A percentile compares a stretch with the other conserved stretches of the same genome.
These are phyloP conservation scores for Aspergillus ochraceus DNA, from an alignment of 2,329 filamentous ascomycete genomes.

Conservation along the genomic window DNA sequence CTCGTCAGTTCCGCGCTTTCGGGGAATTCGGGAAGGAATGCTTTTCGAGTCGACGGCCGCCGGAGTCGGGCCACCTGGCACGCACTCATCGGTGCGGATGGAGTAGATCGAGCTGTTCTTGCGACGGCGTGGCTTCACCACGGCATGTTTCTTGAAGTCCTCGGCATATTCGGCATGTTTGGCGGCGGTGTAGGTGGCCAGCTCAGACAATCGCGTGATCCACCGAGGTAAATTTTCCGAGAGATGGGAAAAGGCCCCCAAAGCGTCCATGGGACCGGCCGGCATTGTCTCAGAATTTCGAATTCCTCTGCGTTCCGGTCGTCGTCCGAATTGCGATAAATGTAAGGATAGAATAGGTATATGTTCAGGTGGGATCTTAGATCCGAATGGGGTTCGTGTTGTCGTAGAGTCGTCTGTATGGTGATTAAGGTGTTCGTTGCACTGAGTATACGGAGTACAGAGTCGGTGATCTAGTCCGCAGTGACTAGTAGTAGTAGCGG, in stretches of 20 bases:
- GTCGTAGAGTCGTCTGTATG: slow-evolving; percentile 13
- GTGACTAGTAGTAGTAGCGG: background rate
- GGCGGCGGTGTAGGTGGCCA: slow-evolving; percentile 40
- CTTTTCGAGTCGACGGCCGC: slow-evolving; percentile 9
- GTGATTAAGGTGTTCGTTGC: background rate
- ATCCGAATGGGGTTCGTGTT: slow-evolving; percentile 8
- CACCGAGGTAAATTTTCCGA: slow-evolving; percentile 47
- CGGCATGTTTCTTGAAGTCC: slow-evolving; percentile 40
- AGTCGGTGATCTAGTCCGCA: background rate
- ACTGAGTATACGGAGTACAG: background rate
- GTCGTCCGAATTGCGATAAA: background rate
- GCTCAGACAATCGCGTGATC: slow-evolving; percentile 43
- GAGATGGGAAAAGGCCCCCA: slow-evolving; percentile 47
- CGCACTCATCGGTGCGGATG: slow-evolving; percentile 34
- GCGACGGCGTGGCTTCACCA: slow-evolving; percentile 32
- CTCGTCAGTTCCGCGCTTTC: slow-evolving; percentile 38
- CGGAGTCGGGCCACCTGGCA: slow-evolving; percentile 1
- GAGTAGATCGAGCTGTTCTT: slow-evolving; percentile 47
- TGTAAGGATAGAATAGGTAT: background rate
- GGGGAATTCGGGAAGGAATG: slow-evolving; percentile 26
- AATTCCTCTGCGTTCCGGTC: background rate
- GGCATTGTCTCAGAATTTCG: slow-evolving; percentile 8
- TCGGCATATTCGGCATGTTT: slow-evolving; percentile 46
- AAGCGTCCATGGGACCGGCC: slow-evolving; percentile 38
- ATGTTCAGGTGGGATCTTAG: background rate